phyloP scores from a whole-genome alignment of 2,329 filamentous ascomycete genomes.

The Penicillium sp. region DNA sequence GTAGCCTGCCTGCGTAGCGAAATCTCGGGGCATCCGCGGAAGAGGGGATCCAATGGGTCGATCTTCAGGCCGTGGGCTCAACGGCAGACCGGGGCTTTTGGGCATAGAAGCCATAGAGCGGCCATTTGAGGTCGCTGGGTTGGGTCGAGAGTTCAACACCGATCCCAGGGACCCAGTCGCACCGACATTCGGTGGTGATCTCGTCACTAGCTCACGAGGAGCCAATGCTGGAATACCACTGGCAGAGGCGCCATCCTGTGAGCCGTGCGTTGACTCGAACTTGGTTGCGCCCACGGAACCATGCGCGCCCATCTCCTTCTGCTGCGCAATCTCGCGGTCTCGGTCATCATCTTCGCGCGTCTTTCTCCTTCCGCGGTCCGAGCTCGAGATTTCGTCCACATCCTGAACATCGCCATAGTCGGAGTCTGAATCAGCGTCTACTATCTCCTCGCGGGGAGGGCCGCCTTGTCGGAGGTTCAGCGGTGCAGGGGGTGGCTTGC shows the following conservation, averaged over 20 bases:
- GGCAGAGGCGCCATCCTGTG: constrained; percentile 4
- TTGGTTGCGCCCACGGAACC: constrained; percentile 3
- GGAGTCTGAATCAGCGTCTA: constrained; percentile 66
- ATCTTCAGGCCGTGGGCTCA: constrained; percentile 63
- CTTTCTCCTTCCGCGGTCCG: constrained; percentile 72
- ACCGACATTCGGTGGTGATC: constrained; percentile 29
- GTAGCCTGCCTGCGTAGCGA: constrained; percentile 57
- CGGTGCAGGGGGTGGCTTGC: constrained; percentile 84
- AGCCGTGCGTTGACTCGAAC: constrained; percentile 7
- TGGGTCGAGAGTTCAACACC: constrained; percentile 31
- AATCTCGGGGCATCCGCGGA: constrained; percentile 58
- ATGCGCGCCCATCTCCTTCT: constrained; percentile 61
- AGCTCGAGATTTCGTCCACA: constrained; percentile 61
- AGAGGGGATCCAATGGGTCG: constrained; percentile 61
- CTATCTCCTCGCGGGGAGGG: constrained; percentile 45
- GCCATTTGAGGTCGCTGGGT: constrained; percentile 33
- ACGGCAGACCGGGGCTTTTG: constrained; percentile 64
- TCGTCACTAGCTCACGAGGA: constrained; percentile 55
- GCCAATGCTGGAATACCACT: constrained; percentile 39
- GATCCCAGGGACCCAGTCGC: constrained; percentile 33
- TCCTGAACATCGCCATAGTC: constrained; percentile 81
- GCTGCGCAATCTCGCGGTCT: constrained; percentile 68
- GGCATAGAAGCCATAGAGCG: constrained; percentile 49
- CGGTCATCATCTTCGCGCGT: constrained; percentile 87
- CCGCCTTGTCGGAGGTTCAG: constrained; percentile 64